Percentiles rank a stretch among this genome's conserved stretches.
Conservation (phyloP, 2,329 filamentous ascomycete genomes). For the Ophiocordyceps camponoti-saundersi region DNA sequence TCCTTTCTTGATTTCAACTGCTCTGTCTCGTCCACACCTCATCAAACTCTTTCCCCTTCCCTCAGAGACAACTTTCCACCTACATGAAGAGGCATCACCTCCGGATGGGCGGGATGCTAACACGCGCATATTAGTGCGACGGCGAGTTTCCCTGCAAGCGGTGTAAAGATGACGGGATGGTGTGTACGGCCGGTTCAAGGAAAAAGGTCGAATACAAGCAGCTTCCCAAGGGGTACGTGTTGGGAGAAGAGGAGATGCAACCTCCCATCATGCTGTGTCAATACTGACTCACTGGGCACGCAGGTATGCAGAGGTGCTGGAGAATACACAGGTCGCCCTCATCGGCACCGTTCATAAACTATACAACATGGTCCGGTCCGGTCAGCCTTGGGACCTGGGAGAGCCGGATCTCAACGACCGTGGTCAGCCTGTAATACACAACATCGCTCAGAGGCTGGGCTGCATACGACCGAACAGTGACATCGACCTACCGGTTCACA, state of each 20-base stretch:
- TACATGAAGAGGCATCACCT: background rate
- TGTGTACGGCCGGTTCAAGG: slow-evolving; percentile 44
- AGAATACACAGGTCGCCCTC: slow-evolving; percentile 47
- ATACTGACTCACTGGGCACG: background rate
- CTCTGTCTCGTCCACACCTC: background rate
- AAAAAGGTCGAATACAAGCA: slow-evolving; percentile 57
- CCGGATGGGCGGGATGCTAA: background rate
- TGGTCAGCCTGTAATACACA: slow-evolving; percentile 46
- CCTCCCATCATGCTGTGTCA: too few relatives aligned
- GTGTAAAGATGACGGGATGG: slow-evolving; percentile 47
- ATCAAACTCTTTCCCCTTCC: background rate
- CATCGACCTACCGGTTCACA: slow-evolving; percentile 38
- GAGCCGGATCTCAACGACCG: slow-evolving; percentile 47
- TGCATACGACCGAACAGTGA: slow-evolving; percentile 47
- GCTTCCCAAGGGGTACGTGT: slow-evolving; percentile 38
- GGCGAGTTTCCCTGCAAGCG: slow-evolving; percentile 50
- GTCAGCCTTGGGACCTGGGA: slow-evolving; percentile 42
- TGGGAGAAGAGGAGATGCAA: too few relatives aligned
- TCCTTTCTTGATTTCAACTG: background rate
- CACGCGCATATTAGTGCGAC: slow-evolving; percentile 29
- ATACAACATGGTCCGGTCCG: slow-evolving; percentile 43
- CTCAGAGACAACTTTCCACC: too few relatives aligned
- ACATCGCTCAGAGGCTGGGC: slow-evolving; percentile 46
- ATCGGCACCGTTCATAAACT: slow-evolving; percentile 49
- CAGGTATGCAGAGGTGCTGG: slow-evolving; percentile 47